Percentiles rank a stretch among this genome's conserved stretches.
phyloP scores from a whole-genome alignment of 257 asterid species.

The Marsdenia floribunda region DNA sequence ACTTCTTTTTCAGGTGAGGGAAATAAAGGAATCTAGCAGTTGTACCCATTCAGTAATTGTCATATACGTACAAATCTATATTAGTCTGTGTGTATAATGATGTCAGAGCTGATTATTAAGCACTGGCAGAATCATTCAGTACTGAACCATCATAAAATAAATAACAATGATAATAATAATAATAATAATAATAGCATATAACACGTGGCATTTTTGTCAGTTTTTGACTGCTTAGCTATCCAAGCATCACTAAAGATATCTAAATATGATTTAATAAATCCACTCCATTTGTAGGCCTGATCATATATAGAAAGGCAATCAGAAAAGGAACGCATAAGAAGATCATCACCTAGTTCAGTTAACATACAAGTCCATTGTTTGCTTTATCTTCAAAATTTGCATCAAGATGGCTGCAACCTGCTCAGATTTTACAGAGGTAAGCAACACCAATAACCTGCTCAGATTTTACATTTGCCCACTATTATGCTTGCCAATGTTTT shows the following conservation, averaged over 20 bases:
- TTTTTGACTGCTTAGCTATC: constrained; percentile 40
- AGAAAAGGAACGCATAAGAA: neutral
- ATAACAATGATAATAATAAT: constrained; percentile 13
- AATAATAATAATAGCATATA: constrained; percentile 23
- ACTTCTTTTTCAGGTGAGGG: neutral
- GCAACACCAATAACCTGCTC: neutral
- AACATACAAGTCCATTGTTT: neutral
- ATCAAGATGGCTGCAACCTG: constrained; percentile 20
- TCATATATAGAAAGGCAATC: neutral
- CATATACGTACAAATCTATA: neutral
- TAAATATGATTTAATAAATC: constrained; percentile 26
- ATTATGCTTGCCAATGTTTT: neutral
- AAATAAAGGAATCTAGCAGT: neutral
- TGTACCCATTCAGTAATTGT: neutral
- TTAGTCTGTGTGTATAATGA: constrained; percentile 31
- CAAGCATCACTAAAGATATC: constrained; percentile 28
- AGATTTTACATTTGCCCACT: neutral
- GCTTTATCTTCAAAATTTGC: neutral
- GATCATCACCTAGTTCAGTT: neutral
- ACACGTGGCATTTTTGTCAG: constrained; percentile 63
- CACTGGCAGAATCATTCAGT: constrained; percentile 34
- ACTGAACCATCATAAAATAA: constrained; percentile 32
- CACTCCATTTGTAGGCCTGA: constrained; percentile 13
- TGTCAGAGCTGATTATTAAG: constrained; percentile 26
- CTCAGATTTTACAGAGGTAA: constrained; percentile 25